A percentile compares a stretch with the other conserved stretches of the same genome.
Conservation (phyloP, 768 basidiomycete species). For the Grammothele lineata region DNA sequence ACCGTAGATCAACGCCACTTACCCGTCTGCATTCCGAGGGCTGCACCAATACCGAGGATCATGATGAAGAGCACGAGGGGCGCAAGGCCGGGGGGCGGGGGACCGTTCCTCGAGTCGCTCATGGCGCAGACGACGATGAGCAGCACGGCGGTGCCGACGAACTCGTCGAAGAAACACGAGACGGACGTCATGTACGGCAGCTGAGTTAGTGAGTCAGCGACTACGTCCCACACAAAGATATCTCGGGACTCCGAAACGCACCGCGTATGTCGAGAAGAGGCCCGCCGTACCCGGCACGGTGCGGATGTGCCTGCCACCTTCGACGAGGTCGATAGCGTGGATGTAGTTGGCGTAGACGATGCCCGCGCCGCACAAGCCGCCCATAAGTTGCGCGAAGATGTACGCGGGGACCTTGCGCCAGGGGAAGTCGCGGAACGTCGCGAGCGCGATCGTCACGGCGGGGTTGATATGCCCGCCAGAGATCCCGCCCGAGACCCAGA, state of each 20-base stretch:
- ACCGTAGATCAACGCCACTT: constrained; percentile 12
- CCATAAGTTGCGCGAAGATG: constrained; percentile 59
- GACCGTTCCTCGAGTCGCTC: constrained; percentile 48
- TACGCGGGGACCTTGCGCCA: constrained; percentile 77
- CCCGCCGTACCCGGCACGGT: constrained; percentile 53
- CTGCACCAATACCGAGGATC: constrained; percentile 53
- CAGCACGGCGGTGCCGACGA: constrained; percentile 52
- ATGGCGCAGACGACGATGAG: constrained; percentile 49
- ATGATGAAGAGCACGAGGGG: constrained; percentile 53
- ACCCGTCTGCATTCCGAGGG: constrained; percentile 63
- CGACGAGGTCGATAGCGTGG: constrained; percentile 61
- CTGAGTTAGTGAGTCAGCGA: constrained; percentile 17
- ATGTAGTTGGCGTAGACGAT: constrained; percentile 62
- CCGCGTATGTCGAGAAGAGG: constrained; percentile 60
- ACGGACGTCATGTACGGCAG: constrained; percentile 39
- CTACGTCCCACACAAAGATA: too few relatives aligned
- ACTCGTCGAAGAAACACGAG: constrained; percentile 47
- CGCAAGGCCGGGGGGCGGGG: constrained; percentile 45
- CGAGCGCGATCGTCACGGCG: constrained; percentile 61
- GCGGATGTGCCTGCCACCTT: constrained; percentile 51
- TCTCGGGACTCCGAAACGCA: constrained; percentile 35
- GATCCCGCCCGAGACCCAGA: constrained; percentile 61
- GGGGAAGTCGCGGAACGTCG: constrained; percentile 68
- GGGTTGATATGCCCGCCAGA: constrained; percentile 63
- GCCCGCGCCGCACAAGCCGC: constrained; percentile 53